Base-by-base conservation (phyloP, 202 grass and related monocot species). In the Eragrostis tef region DNA sequence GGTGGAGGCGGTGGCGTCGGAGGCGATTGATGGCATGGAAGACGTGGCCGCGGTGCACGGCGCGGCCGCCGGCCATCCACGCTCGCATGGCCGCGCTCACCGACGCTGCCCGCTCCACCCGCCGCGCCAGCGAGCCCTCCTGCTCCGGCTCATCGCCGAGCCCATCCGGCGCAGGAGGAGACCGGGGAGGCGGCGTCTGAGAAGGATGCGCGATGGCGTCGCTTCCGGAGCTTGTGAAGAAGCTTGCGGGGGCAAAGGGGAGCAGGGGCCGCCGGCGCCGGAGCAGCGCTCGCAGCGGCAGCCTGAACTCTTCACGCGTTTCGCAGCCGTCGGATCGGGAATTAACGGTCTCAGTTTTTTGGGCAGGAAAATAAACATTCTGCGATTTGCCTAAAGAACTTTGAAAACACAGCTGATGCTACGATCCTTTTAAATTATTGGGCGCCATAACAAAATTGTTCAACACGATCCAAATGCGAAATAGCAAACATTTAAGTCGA, bases 1-100 rank as follows among this genome's bases (percentile, higher is more conserved):
- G 90, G 74, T 95, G 69, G n/a, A 83, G 84, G 22, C 74, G 68
- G 42, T 53, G 85, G 70, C 90, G 92, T 0, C 95, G 90, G 73
- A 98, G 87, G 73, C 96, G 92, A 74, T 95, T 98, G 58, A 98
- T 13, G 73, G 92, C 71, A 54, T 98, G 92, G 65, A 98, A 95
- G 3, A 98, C 79, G 79, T 90, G 78, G 12, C 96, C 95, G 20
- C 92, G 89, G 74, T 98, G 82, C 31, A 98, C 90, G n/a, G 88
- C 84, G 11, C 67, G 74, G 26, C 96, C 89, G 17, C 82, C 78
- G 15, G 85, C 82, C 92, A 98, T 95, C 96, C 90, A 98, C 19
- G 80, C 83, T 65, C 92, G 88, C 79, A 98, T 93, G 64, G 92
- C 90, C 19, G 25, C 65, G 77, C 81, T 64, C 16, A 88, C 92